phyloP scores from a whole-genome alignment of 345 rosid species.

The Euphorbia peplus region DNA sequence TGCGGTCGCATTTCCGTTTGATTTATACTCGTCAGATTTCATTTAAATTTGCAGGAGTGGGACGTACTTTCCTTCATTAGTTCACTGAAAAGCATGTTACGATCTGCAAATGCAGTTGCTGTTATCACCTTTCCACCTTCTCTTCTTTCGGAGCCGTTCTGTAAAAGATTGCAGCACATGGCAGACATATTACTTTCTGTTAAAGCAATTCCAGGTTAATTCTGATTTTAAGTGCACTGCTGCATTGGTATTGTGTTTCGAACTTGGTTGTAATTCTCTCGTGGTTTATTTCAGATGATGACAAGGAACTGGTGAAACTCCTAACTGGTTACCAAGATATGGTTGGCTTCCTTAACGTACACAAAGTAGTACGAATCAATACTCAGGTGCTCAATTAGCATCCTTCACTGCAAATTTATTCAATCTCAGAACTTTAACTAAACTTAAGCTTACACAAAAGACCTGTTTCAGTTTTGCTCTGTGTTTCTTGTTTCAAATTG shows the following conservation, averaged over 20 bases:
- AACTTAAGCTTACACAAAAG: not conserved
- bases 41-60: constrained; percentile 59
- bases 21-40: not conserved
- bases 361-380: constrained; percentile 74
- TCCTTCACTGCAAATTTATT: not conserved
- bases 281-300: constrained; percentile 50
- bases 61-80: constrained; percentile 76
- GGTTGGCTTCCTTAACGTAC: constrained; percentile 81
- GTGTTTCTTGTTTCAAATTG: not conserved
- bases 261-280: constrained; percentile 2
- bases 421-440: not conserved
- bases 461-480: not conserved
- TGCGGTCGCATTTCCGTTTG: not conserved
- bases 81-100: constrained; percentile 67
- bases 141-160: constrained; percentile 58
- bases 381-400: constrained; percentile 53
- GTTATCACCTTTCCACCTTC: constrained; percentile 70
- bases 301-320: constrained; percentile 73
- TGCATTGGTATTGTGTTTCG: constrained; percentile 7
- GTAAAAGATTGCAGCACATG: constrained; percentile 86
- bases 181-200: constrained; percentile 83
- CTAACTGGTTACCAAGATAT: constrained; percentile 92
- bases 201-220: constrained; percentile 73
- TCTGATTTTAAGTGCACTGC: not conserved
- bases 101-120: constrained; percentile 78